A percentile compares a stretch with the other conserved stretches of the same genome.
Conservation (phyloP, 2,329 filamentous ascomycete genomes). For the Fusarium sarcochroum region DNA sequence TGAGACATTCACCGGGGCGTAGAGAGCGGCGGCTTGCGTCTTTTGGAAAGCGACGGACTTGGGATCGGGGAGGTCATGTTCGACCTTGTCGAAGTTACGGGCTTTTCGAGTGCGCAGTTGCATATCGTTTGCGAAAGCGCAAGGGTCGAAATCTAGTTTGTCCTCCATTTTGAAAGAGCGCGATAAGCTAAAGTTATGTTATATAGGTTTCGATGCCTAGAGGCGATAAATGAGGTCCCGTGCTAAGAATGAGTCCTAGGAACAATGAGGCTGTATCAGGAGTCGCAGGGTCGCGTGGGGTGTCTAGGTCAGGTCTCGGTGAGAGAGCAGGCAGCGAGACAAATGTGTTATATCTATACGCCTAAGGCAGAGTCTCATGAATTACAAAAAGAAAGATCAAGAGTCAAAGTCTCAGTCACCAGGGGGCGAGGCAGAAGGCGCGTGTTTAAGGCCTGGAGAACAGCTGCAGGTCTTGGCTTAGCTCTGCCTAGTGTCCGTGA, state of each 20-base stretch:
- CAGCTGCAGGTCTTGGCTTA: constrained; percentile 12
- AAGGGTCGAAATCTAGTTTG: constrained; percentile 43
- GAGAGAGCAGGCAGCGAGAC: constrained; percentile 30
- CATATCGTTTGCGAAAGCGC: constrained; percentile 58
- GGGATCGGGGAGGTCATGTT: constrained; percentile 61
- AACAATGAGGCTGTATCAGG: constrained; percentile 37
- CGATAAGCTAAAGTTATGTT: constrained; percentile 19
- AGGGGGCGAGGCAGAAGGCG: constrained; percentile 22
- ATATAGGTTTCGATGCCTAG: constrained; percentile 12
- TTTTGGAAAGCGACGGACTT: constrained; percentile 50
- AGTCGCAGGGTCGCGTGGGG: constrained; percentile 40
- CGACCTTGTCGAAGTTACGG: constrained; percentile 64
- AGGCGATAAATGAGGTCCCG: constrained; percentile 32
- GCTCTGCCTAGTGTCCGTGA: constrained; percentile 24
- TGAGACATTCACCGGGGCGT: constrained; percentile 40
- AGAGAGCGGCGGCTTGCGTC: constrained; percentile 53
- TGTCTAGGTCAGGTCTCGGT: constrained; percentile 40
- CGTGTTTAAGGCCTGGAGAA: constrained; percentile 1
- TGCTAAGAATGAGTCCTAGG: constrained; percentile 36
- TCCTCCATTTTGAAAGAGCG: constrained; percentile 44
- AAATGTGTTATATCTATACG: constrained; percentile 17
- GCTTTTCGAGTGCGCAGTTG: constrained; percentile 65
- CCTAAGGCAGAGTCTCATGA: constrained; percentile 3
- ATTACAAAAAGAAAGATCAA: constrained; percentile 2
- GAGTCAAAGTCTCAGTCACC: constrained; percentile 25